Base-by-base conservation (phyloP, 2,329 filamentous ascomycete genomes). In the Xylaria sp. region DNA sequence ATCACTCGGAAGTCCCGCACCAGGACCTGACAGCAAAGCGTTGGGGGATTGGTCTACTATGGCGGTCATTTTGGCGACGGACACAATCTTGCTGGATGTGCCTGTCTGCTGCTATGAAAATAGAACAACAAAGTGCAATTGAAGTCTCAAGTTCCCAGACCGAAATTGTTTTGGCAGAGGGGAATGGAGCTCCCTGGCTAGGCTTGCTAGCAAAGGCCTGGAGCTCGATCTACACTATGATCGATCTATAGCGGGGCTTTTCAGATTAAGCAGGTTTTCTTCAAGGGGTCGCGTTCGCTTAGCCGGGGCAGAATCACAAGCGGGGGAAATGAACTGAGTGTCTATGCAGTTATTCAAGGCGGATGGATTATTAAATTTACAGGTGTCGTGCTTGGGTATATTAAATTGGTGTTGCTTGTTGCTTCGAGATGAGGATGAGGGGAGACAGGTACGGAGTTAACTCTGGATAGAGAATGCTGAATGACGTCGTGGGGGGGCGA, bases 1-100 rank as follows among this genome's bases (percentile, higher is more conserved):
- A 73, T 93, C 90, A 52, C 83, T 86, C 52, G 88, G 83, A 44
- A 87, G 76, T 48, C 69, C 84, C 77, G 61, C 41, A 9, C 62
- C 63, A 21, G 70, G 58, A 23, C 53, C 68, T 57, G 66, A 59
- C 23, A 57, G 76, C 67, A 83, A 72, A 35, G 77, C 75, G 69
- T 83, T 82, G 70, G 80, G 76, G 35, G 80, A 79, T 27, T 78
- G 75, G 51, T 79, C 73, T 63, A 68, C 74, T 60, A 75, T 65
- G 59, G 72, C 64, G 60, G 76, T 68, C 77, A 79, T 80, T 21
- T 67, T 68, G 64, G 62, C 52, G 33, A 47, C 47, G 40, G 38
- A 25, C 47, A 59, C 13, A 25, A 25, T 47, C 13, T 43, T 38
- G 54, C 17, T 47, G 52, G n/a, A 19, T 48, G 31, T 27, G 54